Base-by-base conservation (phyloP, 495 filamentous ascomycete species). In the Staphylotrichum tortipilum region DNA sequence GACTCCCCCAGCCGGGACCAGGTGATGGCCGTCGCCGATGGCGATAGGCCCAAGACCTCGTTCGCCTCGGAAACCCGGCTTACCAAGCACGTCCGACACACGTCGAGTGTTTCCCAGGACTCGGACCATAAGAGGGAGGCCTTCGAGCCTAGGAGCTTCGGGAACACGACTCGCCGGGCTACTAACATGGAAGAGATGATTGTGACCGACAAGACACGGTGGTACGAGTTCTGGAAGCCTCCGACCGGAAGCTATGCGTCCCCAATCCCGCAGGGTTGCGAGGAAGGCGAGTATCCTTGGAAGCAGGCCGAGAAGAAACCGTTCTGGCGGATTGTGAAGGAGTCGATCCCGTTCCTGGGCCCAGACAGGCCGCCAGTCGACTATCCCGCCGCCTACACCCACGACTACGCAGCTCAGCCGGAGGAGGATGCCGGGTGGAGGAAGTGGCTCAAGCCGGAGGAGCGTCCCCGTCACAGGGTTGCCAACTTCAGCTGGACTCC, bases 381-480 rank as follows among this genome's bases (percentile, higher is more conserved):
- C 33, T 95, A 95, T 63, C 83, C 85, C 1, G 51, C 74, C 8
- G 84, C 88, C 9, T 86, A 78, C 59, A 81, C 86, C 44, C 72
- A 80, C 45, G 74, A 85, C 18, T 79, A 74, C 55, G 67, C 70
- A 14, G 80, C 77, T 15, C 72, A 88, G 31, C 72, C 84, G 35
- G 78, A 85, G 46, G 69, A 78, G 26, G 81, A 79, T 22, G 81
- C 88, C 40, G 85, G 84, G 34, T 98, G 92, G 92, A 81, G 84
- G 63, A 83, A 82, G 46, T 95, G 88, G 62, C 68, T 98, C 26
- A 79, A 77, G 54, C 75, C 78, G 15, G 86, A 86, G 54, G 86
- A 97, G 55, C 83, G 94, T 21, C 87, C 89, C 22, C 94, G 85
- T 2, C 87, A 89, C 73, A 78, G 88, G 37, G 67, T 95, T n/a